These are phyloP conservation scores for Syzygium aqueum DNA, from an alignment of 345 rosid genomes.

Conservation along the genomic window DNA sequence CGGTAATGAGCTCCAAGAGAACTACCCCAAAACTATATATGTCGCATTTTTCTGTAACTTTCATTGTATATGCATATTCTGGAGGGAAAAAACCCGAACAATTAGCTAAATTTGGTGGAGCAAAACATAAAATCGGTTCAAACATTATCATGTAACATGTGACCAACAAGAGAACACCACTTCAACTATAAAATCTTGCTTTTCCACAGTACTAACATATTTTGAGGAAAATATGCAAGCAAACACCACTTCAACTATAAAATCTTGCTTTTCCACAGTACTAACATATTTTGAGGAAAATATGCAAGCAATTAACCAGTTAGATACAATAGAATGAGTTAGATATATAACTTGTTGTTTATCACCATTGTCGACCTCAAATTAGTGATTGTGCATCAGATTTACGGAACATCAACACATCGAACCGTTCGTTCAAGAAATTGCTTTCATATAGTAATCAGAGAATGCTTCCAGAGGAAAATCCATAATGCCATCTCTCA, in stretches of 20 bases:
- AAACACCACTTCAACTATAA: neutral
- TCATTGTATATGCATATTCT: constrained; percentile 93
- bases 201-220: neutral
- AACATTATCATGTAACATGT: neutral
- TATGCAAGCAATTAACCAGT: neutral
- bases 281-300: neutral
- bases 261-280: neutral
- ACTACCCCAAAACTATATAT: constrained; percentile 85
- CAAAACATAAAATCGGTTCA: neutral
- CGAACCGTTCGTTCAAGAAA: neutral
- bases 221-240: neutral
- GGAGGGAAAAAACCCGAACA: neutral
- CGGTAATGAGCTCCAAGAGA: constrained; percentile 53
- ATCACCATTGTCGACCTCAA: neutral
- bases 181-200: neutral
- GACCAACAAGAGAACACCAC: neutral
- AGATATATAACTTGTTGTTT: neutral
- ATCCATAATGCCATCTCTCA: neutral
- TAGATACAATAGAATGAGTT: neutral
- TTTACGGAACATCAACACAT: neutral
- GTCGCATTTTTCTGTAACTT: constrained; percentile 80
- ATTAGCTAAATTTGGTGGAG: neutral
- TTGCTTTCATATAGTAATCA: neutral
- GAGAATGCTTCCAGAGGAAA: neutral
- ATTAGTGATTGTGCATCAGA: neutral